Conservation (phyloP, 306 rosid genomes). For the Casuarina cunninghamiana region DNA sequence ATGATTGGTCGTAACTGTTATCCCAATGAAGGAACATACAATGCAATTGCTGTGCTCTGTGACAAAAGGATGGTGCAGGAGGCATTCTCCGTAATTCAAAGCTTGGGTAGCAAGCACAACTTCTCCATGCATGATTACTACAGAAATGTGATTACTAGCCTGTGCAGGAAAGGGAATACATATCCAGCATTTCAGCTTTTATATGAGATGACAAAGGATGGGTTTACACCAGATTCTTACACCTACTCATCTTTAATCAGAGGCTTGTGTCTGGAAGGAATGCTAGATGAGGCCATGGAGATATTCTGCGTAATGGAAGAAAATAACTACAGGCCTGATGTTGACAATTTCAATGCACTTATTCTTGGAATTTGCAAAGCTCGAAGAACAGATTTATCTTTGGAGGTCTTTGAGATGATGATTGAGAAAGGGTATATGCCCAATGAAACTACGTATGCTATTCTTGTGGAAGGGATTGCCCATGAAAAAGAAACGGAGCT, state of each 20-base stretch:
- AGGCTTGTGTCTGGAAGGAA: constrained; percentile 88
- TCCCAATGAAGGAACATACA: constrained; percentile 79
- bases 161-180: constrained; percentile 90
- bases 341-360: constrained; percentile 78
- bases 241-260: constrained; percentile 82
- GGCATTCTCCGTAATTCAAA: constrained; percentile 68
- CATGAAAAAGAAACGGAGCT: constrained; percentile 64
- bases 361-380: constrained; percentile 76
- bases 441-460: constrained; percentile 72
- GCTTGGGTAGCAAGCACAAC: constrained; percentile 55
- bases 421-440: constrained; percentile 65
- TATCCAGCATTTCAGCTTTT: constrained; percentile 79
- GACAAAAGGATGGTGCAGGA: constrained; percentile 65
- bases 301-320: constrained; percentile 78
- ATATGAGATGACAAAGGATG: constrained; percentile 76
- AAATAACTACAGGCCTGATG: constrained; percentile 48
- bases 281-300: constrained; percentile 81
- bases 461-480: constrained; percentile 82
- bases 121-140: constrained; percentile 55
- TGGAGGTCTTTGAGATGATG: constrained; percentile 68
- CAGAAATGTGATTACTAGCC: constrained; percentile 55
- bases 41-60: constrained; percentile 79
- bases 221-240: constrained; percentile 75
- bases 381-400: constrained; percentile 54
- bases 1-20: constrained; percentile 56